Evolutionary conservation across 495 filamentous ascomycete genomes (phyloP).

Genomic region (Diplogelasinospora grovesii): DNA sequence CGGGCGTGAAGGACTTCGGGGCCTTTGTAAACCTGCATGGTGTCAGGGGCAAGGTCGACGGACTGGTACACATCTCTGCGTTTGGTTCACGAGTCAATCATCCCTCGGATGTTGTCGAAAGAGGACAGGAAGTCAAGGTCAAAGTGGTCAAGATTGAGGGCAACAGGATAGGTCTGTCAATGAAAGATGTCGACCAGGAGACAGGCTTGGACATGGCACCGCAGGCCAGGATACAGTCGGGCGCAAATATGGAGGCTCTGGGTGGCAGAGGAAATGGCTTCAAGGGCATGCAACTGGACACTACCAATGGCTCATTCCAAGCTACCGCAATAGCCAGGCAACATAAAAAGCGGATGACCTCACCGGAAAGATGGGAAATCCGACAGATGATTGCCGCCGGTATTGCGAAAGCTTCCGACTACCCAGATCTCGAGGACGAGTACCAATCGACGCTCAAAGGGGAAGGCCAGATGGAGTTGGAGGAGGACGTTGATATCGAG

Average conservation of each 20-base stretch:
- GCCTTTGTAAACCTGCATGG: conserved; percentile 90
- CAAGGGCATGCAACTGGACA: conserved; percentile 1
- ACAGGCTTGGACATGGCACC: conserved; percentile 82
- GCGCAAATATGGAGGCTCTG: conserved; percentile 82
- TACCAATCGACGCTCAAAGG: conserved; percentile 82
- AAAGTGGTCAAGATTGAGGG: conserved; percentile 87
- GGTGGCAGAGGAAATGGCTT: conserved; percentile 60
- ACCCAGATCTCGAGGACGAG: conserved; percentile 91
- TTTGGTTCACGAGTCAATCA: conserved; percentile 87
- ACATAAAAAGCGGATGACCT: conserved; percentile 87
- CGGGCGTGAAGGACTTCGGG: conserved; percentile 90
- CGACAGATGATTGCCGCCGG: conserved; percentile 93
- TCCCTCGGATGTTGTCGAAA: conserved; percentile 76
- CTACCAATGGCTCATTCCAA: conserved; percentile 25
- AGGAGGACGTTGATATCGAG: conserved; percentile 97
- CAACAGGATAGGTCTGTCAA: conserved; percentile 74
- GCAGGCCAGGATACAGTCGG: conserved; percentile 75
- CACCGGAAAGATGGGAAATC: conserved; percentile 95
- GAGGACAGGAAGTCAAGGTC: conserved; percentile 81
- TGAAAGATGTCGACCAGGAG: conserved; percentile 95
- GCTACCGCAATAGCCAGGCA: conserved; percentile 32
- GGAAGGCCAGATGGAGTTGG: conserved; percentile 83
- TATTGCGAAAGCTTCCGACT: conserved; percentile 81
- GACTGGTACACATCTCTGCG: conserved; percentile 93
- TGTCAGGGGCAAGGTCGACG: conserved; percentile 82